These are phyloP conservation scores for Flaveria bidentis DNA, from an alignment of 129 eudicot species.

Conservation along the genomic window DNA sequence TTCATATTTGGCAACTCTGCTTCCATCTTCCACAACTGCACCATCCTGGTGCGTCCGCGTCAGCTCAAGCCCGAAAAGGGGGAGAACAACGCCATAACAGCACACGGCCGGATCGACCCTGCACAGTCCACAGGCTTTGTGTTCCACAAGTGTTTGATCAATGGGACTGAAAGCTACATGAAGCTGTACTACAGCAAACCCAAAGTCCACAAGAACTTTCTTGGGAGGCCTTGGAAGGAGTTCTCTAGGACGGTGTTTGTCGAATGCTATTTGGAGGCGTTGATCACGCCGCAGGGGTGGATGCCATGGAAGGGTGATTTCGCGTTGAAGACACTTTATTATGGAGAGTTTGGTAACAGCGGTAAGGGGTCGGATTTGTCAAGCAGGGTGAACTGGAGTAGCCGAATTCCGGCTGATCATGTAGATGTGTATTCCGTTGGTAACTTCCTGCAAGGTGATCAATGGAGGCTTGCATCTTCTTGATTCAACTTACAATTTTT, in stretches of 20 bases:
- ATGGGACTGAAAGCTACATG: conserved; percentile 64
- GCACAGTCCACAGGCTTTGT: conserved; percentile 64
- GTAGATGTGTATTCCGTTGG: conserved; percentile 46
- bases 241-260: conserved; percentile 64
- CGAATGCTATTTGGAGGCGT: conserved; percentile 48
- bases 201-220: conserved; percentile 50
- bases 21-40: conserved; percentile 57
- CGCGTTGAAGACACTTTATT: conserved; percentile 60
- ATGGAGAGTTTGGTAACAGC: conserved; percentile 53
- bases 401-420: conserved; percentile 54
- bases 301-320: conserved; percentile 72
- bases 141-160: conserved; percentile 54
- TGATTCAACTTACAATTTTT: conserved; percentile 11
- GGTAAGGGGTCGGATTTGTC: conserved; percentile 54
- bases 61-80: conserved; percentile 62
- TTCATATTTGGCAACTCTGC: conserved; percentile 84
- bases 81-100: conserved; percentile 71
- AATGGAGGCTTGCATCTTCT: conserved; percentile 48
- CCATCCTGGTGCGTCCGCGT: conserved; percentile 56
- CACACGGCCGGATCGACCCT: conserved; percentile 79
- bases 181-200: conserved; percentile 48
- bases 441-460: conserved; percentile 71
- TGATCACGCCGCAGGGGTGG: conserved; percentile 63
- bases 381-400: conserved; percentile 69
- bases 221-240: conserved; percentile 90